These are phyloP conservation scores for Amanita molliuscula DNA, from an alignment of 768 basidiomycete genomes.

Conservation along the genomic window DNA sequence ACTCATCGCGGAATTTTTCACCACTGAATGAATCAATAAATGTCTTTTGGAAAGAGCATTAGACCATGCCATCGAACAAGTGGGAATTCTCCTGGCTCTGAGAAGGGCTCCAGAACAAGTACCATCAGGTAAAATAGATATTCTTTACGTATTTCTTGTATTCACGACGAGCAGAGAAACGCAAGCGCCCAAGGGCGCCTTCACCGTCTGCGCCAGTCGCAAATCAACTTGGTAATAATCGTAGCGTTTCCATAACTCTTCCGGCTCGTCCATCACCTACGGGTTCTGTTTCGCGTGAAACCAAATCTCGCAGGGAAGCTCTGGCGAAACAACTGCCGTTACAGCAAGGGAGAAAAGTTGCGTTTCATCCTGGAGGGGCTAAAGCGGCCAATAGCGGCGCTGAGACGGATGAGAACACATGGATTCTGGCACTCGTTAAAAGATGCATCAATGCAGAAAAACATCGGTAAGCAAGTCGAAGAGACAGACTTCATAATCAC, in stretches of 20 bases:
- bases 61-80: slow-evolving; percentile 58
- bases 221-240: slow-evolving; percentile 22
- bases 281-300: slow-evolving; percentile 49
- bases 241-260: slow-evolving; percentile 46
- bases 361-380: slow-evolving; percentile 61
- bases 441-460: slow-evolving; percentile 65
- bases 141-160: not conserved
- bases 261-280: slow-evolving; percentile 41
- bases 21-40: not conserved
- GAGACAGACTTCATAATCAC: not conserved
- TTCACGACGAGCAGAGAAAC: slow-evolving; percentile 41
- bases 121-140: slow-evolving; percentile 37
- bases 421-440: slow-evolving; percentile 75
- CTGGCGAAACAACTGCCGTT: slow-evolving; percentile 54
- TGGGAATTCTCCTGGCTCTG: slow-evolving; percentile 62
- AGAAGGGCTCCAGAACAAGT: slow-evolving; percentile 57
- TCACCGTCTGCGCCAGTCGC: slow-evolving; percentile 49
- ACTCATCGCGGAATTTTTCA: slow-evolving; percentile 2
- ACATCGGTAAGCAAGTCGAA: slow-evolving; percentile 36
- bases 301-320: slow-evolving; percentile 56
- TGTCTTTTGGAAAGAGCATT: slow-evolving; percentile 42
- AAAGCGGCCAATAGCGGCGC: slow-evolving; percentile 31
- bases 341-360: slow-evolving; percentile 68
- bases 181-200: slow-evolving; percentile 58
- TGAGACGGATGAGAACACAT: slow-evolving; percentile 46